Evolutionary conservation across 768 basidiomycete genomes (phyloP), one percentile per base, ranked within the genome.

Genomic region (Antrodiella citrinella): DNA sequence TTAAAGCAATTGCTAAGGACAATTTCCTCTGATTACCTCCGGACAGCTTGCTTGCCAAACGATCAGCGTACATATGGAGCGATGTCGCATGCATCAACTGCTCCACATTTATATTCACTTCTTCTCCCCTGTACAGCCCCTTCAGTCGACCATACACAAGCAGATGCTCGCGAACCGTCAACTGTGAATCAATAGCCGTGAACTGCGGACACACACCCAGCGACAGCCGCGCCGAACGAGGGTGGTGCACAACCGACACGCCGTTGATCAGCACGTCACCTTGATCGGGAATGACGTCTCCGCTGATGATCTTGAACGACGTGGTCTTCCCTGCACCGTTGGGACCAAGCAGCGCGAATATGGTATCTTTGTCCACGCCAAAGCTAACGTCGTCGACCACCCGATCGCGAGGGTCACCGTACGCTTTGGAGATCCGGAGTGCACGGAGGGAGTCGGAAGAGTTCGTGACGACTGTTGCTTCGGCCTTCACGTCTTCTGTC

Each of bases 291-390:
- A 77, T 62, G 24, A 84, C 69, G 56, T 87, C 81, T 0, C 84
- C 85, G 21, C 84, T 84, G 52, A 91, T 88, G 59, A 87, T 76
- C 54, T 87, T 86, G 64, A 90, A 86, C 0, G 81, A 83, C 0
- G 88, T 88, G 10, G 85, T 89, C 65, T 90, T 90, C 0, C 88
- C 87, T 7, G 86, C 88, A 4, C 88, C 88, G 55, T 90, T 91
- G 1, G 88, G 88, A 1, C 88, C 88, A 13, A 91, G 70, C 53
- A 90, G 64, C 3, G 82, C 85, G 55, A 88, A 86, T 15, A 85
- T 69, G 44, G 80, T 82, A 43, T 85, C 75, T 38, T 65, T 67
- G 0, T 77, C 65, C 22, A 88, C 81, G 0, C 80, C 81, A 56
- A 89, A 77, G 54, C 77, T 82, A 35, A 90, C 82, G 56, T 86